A percentile compares a stretch with the other conserved stretches of the same genome.
Conservation (phyloP, 2,329 filamentous ascomycete genomes). For the Penicillium crustosum region DNA sequence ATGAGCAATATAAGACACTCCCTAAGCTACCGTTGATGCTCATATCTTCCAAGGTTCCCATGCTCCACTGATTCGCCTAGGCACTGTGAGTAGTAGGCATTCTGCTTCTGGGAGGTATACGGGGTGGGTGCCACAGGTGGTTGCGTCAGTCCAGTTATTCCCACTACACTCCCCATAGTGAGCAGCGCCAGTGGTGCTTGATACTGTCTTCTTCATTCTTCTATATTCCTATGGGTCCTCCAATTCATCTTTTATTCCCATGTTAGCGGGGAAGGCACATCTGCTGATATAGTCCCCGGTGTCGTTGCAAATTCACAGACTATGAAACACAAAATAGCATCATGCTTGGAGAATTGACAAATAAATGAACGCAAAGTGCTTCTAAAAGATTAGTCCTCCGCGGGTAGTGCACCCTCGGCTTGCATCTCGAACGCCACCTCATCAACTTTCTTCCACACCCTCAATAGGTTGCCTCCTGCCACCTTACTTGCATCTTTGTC, state of each 20-base stretch:
- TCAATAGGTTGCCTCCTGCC: slow-evolving; percentile 74
- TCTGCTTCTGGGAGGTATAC: slow-evolving; percentile 35
- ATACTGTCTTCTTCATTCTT: too few species aligned
- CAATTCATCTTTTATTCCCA: too few species aligned
- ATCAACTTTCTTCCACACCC: slow-evolving; percentile 82
- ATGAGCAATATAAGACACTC: background rate
- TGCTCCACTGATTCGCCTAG: slow-evolving; percentile 4
- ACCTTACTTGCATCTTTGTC: slow-evolving; percentile 73
- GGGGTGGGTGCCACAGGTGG: slow-evolving; percentile 33
- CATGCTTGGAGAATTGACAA: background rate
- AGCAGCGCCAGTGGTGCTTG: slow-evolving; percentile 22
- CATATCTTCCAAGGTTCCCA: too few species aligned
- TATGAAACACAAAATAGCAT: background rate
- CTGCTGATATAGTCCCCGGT: too few species aligned
- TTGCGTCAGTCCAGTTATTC: slow-evolving; percentile 35
- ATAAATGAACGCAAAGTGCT: background rate
- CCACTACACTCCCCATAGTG: slow-evolving; percentile 39
- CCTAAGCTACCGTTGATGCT: background rate
- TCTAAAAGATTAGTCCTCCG: slow-evolving; percentile 42
- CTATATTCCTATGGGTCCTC: too few species aligned
- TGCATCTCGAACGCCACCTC: slow-evolving; percentile 67
- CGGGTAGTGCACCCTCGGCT: slow-evolving; percentile 48
- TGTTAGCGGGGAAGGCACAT: too few species aligned
- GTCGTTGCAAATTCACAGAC: too few species aligned
- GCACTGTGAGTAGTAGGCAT: slow-evolving; percentile 43